A percentile compares a stretch with the other conserved stretches of the same genome.
Conservation (phyloP, 805 yeast genomes). For the Dipodascus albidus region DNA sequence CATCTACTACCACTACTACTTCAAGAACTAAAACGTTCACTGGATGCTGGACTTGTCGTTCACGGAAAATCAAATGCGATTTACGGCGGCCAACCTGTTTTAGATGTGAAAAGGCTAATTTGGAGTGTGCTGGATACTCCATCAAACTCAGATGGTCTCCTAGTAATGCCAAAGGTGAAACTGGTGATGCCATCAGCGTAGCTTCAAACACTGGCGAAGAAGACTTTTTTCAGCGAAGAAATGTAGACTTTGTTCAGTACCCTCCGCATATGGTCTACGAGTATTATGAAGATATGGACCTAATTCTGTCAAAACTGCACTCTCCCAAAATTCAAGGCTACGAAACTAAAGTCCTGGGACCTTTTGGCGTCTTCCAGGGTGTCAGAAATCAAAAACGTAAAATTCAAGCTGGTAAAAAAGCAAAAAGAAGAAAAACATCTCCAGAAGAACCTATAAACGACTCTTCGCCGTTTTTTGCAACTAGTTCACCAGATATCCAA, state of each 20-base stretch:
- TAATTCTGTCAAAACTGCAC: conserved; percentile 47
- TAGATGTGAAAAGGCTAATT: conserved; percentile 56
- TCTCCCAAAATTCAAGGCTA: conserved; percentile 31
- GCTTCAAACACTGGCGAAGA: conserved; percentile 21
- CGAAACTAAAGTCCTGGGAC: conserved; percentile 52
- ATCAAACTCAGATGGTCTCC: conserved; percentile 69
- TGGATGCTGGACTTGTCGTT: conserved; percentile 83
- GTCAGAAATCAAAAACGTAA: conserved; percentile 8
- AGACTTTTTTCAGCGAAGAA: conserved; percentile 48
- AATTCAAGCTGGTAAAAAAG: not conserved
- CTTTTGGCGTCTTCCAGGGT: conserved; percentile 73
- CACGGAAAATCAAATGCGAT: conserved; percentile 74
- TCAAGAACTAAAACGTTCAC: conserved; percentile 60
- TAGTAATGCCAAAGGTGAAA: conserved; percentile 3
- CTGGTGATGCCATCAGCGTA: conserved; percentile 12
- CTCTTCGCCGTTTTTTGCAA: not conserved
- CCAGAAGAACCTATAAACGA: not conserved
- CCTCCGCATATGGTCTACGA: conserved; percentile 45
- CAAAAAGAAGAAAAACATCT: not conserved
- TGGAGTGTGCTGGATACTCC: conserved; percentile 72
- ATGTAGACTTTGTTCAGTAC: conserved; percentile 51
- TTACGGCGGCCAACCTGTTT: conserved; percentile 55
- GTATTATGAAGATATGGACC: conserved; percentile 77
- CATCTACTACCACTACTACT: conserved; percentile 13
- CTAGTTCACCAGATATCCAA: not conserved